Percentiles rank a stretch among this genome's conserved stretches.
phyloP scores from a whole-genome alignment of 169 alveolate species.

The Plasmodium falciparum region DNA sequence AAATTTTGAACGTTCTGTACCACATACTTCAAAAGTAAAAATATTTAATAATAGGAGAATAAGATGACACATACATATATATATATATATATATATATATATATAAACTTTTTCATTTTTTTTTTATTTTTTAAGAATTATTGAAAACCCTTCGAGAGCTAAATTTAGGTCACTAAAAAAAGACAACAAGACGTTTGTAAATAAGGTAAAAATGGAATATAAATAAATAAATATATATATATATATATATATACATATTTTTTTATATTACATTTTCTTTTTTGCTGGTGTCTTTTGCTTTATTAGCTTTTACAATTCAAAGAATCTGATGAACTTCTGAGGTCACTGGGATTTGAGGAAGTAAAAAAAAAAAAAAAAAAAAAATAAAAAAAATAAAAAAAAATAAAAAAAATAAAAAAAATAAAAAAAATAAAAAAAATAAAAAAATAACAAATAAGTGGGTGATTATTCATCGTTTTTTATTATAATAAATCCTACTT shows the following conservation, averaged over 20 bases:
- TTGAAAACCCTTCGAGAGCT: conserved; percentile 72
- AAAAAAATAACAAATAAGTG: too few species aligned
- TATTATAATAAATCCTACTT: too few species aligned
- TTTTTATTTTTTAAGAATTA: conserved; percentile 22
- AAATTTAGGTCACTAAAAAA: conserved; percentile 65
- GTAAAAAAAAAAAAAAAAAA: too few species aligned
- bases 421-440: too few species aligned
- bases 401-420: too few species aligned
- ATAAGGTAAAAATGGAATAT: conserved; percentile 37
- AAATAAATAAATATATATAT: neutral
- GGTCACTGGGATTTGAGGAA: too few species aligned
- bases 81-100: neutral
- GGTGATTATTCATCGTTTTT: too few species aligned
- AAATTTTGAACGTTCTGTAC: conserved; percentile 56
- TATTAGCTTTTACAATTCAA: too few species aligned
- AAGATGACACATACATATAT: conserved; percentile 5
- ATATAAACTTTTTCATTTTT: neutral
- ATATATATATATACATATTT: neutral
- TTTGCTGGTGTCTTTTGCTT: too few species aligned
- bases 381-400: too few species aligned
- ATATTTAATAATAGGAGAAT: neutral
- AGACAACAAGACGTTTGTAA: conserved; percentile 65
- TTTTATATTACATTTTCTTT: too few species aligned
- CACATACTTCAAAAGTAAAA: conserved; percentile 72
- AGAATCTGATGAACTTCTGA: too few species aligned